Percentiles rank a stretch among this genome's conserved stretches.
Evolutionary conservation across 164 flowering plant genomes (phyloP).

Genomic region (Umbilicus rupestris): DNA sequence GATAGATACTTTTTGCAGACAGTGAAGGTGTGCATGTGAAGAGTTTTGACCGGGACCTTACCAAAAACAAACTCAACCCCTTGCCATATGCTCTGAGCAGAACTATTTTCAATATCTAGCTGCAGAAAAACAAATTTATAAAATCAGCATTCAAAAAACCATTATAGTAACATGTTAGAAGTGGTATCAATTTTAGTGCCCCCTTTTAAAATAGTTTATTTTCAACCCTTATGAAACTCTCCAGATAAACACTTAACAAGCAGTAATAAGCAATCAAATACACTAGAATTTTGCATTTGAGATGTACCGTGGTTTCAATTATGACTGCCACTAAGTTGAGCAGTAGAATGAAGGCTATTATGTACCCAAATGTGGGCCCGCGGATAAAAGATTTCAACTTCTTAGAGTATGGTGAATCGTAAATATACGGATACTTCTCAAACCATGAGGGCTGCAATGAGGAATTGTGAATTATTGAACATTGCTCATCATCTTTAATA

Average conservation of each 20-base stretch:
- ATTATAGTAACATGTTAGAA: background rate
- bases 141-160: background rate
- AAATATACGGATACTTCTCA: conserved; percentile 44
- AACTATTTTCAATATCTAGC: conserved; percentile 56
- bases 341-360: conserved; percentile 50
- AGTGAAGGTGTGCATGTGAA: background rate
- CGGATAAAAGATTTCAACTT: conserved; percentile 67
- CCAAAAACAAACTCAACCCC: conserved; percentile 81
- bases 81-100: conserved; percentile 79
- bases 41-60: conserved; percentile 20
- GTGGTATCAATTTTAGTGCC: background rate
- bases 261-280: background rate
- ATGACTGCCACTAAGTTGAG: conserved; percentile 73
- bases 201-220: background rate
- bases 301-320: conserved; percentile 84
- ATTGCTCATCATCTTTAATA: background rate
- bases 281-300: background rate
- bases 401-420: conserved; percentile 47
- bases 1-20: background rate
- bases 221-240: background rate
- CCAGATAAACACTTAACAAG: background rate
- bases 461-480: background rate
- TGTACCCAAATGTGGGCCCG: conserved; percentile 62
- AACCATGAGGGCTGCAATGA: conserved; percentile 69
- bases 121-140: background rate